Evolutionary conservation across 495 filamentous ascomycete genomes (phyloP).

Genomic region (Hyaloscypha variabilis): DNA sequence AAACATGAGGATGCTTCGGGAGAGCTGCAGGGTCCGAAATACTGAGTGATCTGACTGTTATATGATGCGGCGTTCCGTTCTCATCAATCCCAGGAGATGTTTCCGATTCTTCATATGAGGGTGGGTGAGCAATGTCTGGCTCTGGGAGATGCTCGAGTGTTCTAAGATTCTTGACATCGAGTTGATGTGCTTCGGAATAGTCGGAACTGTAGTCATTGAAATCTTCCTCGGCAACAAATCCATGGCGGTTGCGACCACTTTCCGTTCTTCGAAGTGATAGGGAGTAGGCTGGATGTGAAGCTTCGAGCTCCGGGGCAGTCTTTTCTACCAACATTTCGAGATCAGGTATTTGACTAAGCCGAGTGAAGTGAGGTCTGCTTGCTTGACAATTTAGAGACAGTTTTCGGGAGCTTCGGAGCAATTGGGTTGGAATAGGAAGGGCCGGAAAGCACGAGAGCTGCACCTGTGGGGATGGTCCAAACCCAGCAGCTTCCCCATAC

Average conservation of each 20-base stretch:
- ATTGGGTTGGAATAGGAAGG: no score
- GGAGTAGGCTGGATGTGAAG: neutral
- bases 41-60: neutral
- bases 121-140: neutral
- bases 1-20: neutral
- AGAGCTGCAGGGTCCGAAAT: neutral
- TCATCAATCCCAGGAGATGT: neutral
- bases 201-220: neutral
- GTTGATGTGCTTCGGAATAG: neutral
- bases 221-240: neutral
- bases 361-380: neutral
- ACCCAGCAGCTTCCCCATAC: neutral
- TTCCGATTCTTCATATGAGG: neutral
- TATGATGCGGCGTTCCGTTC: neutral
- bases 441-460: neutral
- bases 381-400: no score
- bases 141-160: neutral
- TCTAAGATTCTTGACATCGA: neutral
- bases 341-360: neutral
- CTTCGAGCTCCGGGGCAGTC: neutral
- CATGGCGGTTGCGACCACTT: neutral
- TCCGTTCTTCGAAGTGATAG: neutral
- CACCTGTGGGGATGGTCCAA: neutral
- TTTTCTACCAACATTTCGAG: neutral
- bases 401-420: no score